These are phyloP conservation scores for Colletotrichum destructivum DNA, from an alignment of 2,329 filamentous ascomycete genomes.

Conservation along the genomic window DNA sequence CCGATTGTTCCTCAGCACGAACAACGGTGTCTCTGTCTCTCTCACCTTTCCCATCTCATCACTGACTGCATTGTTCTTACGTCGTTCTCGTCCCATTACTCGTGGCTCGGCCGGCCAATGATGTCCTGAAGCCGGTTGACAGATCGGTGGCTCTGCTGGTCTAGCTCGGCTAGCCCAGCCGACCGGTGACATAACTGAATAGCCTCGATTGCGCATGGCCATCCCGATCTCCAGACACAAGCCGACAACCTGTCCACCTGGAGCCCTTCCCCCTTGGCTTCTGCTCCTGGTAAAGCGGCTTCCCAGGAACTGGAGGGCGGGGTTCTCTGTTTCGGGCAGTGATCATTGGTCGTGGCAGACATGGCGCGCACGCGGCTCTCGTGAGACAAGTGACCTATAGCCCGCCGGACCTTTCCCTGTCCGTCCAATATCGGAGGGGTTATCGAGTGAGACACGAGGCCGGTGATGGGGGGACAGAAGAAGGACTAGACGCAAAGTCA, in stretches of 20 bases:
- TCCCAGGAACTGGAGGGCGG: slow-evolving; percentile 5
- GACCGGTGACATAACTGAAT: not conserved
- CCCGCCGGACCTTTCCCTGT: slow-evolving; percentile 1
- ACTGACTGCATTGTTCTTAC: not conserved
- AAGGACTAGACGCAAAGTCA: not conserved
- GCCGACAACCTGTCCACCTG: not conserved
- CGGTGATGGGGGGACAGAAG: not conserved
- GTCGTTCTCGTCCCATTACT: slow-evolving; percentile 18
- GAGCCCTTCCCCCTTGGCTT: not conserved
- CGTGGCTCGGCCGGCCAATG: slow-evolving; percentile 13
- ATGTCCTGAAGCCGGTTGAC: not conserved
- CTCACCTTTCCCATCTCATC: slow-evolving; percentile 26
- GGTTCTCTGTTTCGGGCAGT: slow-evolving; percentile 18
- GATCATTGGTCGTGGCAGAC: slow-evolving; percentile 20
- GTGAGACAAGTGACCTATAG: not conserved
- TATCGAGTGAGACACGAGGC: not conserved
- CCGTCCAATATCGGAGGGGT: slow-evolving; percentile 22
- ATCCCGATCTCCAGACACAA: slow-evolving; percentile 23
- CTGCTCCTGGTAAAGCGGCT: slow-evolving; percentile 10
- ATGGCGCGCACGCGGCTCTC: slow-evolving; percentile 24
- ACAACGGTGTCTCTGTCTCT: slow-evolving; percentile 12
- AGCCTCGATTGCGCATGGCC: slow-evolving; percentile 22
- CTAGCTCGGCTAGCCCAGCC: slow-evolving; percentile 11
- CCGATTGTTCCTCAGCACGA: not conserved
- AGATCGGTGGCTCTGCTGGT: slow-evolving; percentile 15